These are phyloP conservation scores for Rusavskia elegans DNA, from an alignment of 495 filamentous ascomycete species.

Conservation along the genomic window DNA sequence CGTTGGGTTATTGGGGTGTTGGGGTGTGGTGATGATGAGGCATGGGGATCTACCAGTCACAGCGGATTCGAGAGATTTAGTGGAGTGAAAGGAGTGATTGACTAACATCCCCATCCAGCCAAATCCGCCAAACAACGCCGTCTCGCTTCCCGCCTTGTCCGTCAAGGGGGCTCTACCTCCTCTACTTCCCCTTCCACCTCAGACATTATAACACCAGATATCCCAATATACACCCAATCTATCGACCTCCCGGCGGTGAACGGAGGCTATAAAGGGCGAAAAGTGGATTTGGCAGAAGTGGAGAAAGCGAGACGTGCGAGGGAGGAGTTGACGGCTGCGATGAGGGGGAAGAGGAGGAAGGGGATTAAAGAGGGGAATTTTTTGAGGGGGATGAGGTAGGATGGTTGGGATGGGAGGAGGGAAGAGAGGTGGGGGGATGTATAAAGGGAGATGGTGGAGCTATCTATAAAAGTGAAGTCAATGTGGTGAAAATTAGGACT, in stretches of 20 bases:
- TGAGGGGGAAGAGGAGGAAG: slow-evolving; percentile 50
- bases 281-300: slow-evolving; percentile 11
- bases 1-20: background rate
- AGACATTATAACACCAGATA: slow-evolving; percentile 29
- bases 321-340: slow-evolving; percentile 27
- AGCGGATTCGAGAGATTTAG: no score
- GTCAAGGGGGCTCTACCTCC: slow-evolving; percentile 34
- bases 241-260: slow-evolving; percentile 57
- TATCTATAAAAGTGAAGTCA: no score
- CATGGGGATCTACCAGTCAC: no score
- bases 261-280: slow-evolving; percentile 19
- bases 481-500: no score
- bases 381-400: slow-evolving; percentile 57
- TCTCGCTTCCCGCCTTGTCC: slow-evolving; percentile 41
- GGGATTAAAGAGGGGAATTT: slow-evolving; percentile 89
- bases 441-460: no score
- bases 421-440: no score
- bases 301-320: slow-evolving; percentile 18
- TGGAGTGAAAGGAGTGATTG: no score
- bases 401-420: no score
- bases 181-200: slow-evolving; percentile 26
- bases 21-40: no score
- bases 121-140: slow-evolving; percentile 67
- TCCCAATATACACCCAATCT: slow-evolving; percentile 71
- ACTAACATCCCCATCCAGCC: slow-evolving; percentile 28